Evolutionary conservation across 176 grass and related monocot genomes (phyloP).

Genomic region (Neostapfia colusana): DNA sequence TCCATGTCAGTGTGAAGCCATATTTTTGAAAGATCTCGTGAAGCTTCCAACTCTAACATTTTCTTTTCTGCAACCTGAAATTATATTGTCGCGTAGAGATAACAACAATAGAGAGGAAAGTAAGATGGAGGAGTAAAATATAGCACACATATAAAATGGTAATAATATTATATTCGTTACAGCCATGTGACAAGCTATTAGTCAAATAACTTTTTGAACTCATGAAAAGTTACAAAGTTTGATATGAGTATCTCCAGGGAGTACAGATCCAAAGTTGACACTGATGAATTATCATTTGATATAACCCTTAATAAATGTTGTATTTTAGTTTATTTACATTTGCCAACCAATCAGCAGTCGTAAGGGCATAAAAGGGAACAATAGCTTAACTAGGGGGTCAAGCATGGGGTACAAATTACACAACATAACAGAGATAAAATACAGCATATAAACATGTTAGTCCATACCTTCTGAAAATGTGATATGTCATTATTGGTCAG

Average conservation of each 20-base stretch:
- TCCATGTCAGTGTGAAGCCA: constrained; percentile 98
- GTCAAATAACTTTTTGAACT: background rate
- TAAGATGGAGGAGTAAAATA: background rate
- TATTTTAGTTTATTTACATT: background rate
- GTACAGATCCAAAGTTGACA: background rate
- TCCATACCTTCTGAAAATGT: constrained; percentile 74
- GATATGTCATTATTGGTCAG: constrained; percentile 73
- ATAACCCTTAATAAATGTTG: background rate
- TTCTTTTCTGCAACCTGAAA: constrained; percentile 72
- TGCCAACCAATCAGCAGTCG: background rate
- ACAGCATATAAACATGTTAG: background rate
- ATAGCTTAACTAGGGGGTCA: background rate
- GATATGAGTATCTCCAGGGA: background rate
- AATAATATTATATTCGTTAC: background rate
- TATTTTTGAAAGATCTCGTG: constrained; percentile 83
- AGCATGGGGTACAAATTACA: background rate
- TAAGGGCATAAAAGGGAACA: background rate
- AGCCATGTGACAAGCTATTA: background rate
- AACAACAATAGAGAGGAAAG: background rate
- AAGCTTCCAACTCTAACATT: constrained; percentile 85
- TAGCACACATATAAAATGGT: background rate
- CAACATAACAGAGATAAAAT: background rate
- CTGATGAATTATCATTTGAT: background rate
- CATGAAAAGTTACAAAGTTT: background rate
- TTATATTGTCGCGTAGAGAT: background rate